Conservation (phyloP, 768 basidiomycete genomes). For the Mycena olivaceomarginata region DNA sequence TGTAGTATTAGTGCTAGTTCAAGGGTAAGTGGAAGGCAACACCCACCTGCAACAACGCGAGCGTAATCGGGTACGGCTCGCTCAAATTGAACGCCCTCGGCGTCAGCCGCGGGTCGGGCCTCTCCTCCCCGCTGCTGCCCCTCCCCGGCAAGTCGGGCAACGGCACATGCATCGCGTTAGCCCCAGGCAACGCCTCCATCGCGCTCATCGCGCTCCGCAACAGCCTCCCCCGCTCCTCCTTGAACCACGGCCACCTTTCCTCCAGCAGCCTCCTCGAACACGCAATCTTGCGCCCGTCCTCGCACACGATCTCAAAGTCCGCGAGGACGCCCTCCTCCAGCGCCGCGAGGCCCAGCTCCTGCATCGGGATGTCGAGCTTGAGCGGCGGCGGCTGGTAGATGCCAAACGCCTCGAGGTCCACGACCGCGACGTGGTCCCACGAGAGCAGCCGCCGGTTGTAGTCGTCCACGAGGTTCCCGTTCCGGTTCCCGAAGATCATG, state of each 20-base stretch:
- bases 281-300: constrained; percentile 89
- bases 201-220: constrained; percentile 73
- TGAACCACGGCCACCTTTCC: constrained; percentile 98
- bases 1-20: neutral
- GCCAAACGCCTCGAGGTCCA: constrained; percentile 96
- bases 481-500: constrained; percentile 92
- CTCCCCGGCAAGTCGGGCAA: constrained; percentile 78
- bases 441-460: constrained; percentile 93
- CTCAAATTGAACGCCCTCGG: constrained; percentile 88
- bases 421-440: constrained; percentile 94
- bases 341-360: constrained; percentile 89
- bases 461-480: constrained; percentile 93
- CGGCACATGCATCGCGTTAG: constrained; percentile 76
- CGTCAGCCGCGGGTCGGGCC: constrained; percentile 87
- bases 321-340: constrained; percentile 88
- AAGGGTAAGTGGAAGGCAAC: neutral
- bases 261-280: constrained; percentile 92
- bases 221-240: constrained; percentile 78
- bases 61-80: constrained; percentile 91
- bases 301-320: constrained; percentile 95
- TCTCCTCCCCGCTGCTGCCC: constrained; percentile 64
- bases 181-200: constrained; percentile 72
- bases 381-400: constrained; percentile 92
- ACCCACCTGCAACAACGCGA: constrained; percentile 84
- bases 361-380: constrained; percentile 81